Evolutionary conservation across 2,329 filamentous ascomycete genomes (phyloP), one percentile per base, ranked within the genome.

Genomic region (Arthrobotrys conoides): DNA sequence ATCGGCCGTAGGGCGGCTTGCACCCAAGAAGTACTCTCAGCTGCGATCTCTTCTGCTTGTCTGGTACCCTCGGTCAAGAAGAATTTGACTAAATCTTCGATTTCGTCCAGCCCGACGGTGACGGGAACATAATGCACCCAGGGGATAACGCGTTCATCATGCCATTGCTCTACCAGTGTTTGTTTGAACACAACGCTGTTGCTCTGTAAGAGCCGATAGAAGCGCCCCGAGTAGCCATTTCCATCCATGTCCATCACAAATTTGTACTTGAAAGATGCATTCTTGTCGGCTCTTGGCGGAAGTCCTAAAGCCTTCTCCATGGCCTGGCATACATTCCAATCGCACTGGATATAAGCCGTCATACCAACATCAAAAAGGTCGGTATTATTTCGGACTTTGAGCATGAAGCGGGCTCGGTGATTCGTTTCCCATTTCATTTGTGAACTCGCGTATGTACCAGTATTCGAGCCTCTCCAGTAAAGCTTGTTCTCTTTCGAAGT

Each of bases 141-240:
- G 9, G 61, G 61, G 12, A 65, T 30, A 20, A 65, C 5, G 24
- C 61, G 61, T n/a, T 65, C 61, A 36, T 65, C 61, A 20, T 65
- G 61, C 61, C 61, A 65, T 16, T 65, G 61, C 24, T 65, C 61
- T 20, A 65, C 61, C n/a, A 65, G 24, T 5, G 61, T 65, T 16
- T 65, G 61, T 36, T 65, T 65, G 41, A 65, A 65, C 24, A 65
- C 61, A 33, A 65, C 38, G 61, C 61, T 65, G 44, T 65, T 65
- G 22, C 61, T 65, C 38, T 44, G 61, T 41, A 65, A 20, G 12
- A 65, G 44, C 27, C 61, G 36, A 16, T 65, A 65, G 24, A 46
- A 65, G 8, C 61, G 61, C 20, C 61, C 61, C 12, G 61, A 65
- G 22, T 65, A 65, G n/a, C 61, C 61, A 48, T 65, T 65, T 16